Conservation (phyloP, 176 grass and related monocot species). For the Musa itinerans region DNA sequence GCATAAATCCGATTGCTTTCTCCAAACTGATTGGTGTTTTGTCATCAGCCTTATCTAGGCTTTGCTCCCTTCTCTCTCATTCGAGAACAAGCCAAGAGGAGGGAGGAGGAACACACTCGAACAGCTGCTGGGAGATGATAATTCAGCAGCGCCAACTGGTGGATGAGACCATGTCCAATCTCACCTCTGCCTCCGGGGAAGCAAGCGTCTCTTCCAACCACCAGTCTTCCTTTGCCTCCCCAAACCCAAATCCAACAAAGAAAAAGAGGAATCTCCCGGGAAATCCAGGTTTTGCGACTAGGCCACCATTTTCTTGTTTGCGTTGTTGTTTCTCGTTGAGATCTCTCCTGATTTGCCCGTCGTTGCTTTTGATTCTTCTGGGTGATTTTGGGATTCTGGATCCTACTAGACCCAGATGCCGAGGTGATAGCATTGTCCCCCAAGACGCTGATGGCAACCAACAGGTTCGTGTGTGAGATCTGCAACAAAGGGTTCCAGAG, state of each 20-base stretch:
- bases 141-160: slow-evolving; percentile 59
- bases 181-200: slow-evolving; percentile 76
- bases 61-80: not conserved
- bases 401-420: slow-evolving; percentile 78
- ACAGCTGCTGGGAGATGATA: slow-evolving; percentile 26
- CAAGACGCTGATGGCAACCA: slow-evolving; percentile 78
- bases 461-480: slow-evolving; percentile 91
- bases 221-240: slow-evolving; percentile 42
- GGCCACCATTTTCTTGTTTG: too few relatives aligned
- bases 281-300: slow-evolving; percentile 56
- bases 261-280: slow-evolving; percentile 91
- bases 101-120: not conserved
- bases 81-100: not conserved
- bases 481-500: slow-evolving; percentile 93
- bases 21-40: not conserved
- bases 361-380: too few relatives aligned
- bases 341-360: too few relatives aligned
- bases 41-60: not conserved
- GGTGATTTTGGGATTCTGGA: too few relatives aligned
- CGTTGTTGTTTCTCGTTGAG: too few relatives aligned
- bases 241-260: slow-evolving; percentile 50
- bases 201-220: slow-evolving; percentile 66
- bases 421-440: slow-evolving; percentile 94
- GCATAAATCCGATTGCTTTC: not conserved
- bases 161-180: slow-evolving; percentile 98